Percentiles rank a stretch among this genome's conserved stretches.
Conservation (phyloP, 192 early-diverging fungal genomes). For the Chytriomyces sp. region DNA sequence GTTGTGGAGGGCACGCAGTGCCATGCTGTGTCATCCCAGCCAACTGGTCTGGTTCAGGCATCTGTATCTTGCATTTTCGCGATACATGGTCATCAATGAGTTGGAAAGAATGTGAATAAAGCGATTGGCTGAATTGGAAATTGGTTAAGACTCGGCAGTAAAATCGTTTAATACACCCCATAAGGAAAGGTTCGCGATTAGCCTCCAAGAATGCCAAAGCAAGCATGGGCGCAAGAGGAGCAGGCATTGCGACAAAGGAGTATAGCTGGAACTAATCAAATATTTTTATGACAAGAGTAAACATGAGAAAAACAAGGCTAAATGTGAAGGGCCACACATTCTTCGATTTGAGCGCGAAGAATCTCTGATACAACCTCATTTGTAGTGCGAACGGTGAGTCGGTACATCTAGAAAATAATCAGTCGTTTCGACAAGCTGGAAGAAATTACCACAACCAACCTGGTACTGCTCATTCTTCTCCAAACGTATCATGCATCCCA, state of each 20-base stretch:
- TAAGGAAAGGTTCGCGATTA: too few relatives aligned
- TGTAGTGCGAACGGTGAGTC: conserved; percentile 87
- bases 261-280: too few relatives aligned
- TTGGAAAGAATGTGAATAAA: background rate
- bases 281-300: too few relatives aligned
- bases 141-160: too few relatives aligned
- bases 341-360: conserved; percentile 29
- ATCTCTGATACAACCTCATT: conserved; percentile 69
- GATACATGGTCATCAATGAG: conserved; percentile 53
- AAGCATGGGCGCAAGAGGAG: too few relatives aligned
- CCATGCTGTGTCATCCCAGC: conserved; percentile 79
- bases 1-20: conserved; percentile 58
- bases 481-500: conserved; percentile 87
- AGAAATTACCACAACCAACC: conserved; percentile 48
- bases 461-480: conserved; percentile 84
- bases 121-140: too few relatives aligned
- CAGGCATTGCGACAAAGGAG: too few relatives aligned
- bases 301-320: too few relatives aligned
- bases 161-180: too few relatives aligned
- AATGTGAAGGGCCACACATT: conserved; percentile 24
- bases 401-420: conserved; percentile 67
- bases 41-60: conserved; percentile 95
- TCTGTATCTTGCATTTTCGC: conserved; percentile 81
- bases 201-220: too few relatives aligned
- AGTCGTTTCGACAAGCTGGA: background rate